Conservation (phyloP, 2,329 filamentous ascomycete species). For the Corinectria fuckeliana region DNA sequence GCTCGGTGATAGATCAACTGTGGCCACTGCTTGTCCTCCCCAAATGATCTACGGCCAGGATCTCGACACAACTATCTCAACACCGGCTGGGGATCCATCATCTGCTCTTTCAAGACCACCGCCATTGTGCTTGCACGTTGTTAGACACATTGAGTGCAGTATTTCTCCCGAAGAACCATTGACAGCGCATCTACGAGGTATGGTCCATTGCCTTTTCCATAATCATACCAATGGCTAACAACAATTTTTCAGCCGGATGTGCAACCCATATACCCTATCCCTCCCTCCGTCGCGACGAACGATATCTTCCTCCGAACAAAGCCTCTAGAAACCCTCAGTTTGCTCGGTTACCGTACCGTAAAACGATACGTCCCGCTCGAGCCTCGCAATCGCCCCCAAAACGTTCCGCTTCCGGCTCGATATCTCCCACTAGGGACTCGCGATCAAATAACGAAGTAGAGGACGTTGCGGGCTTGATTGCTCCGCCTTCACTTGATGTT, state of each 20-base stretch:
- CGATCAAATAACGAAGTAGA: neutral
- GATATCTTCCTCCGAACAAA: neutral
- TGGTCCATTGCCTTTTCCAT: too few species aligned
- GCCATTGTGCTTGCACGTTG: neutral
- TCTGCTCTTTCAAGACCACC: neutral
- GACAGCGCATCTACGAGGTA: neutral
- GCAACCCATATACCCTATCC: neutral
- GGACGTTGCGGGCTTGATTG: conserved; percentile 1
- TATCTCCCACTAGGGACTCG: neutral
- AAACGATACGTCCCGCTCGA: neutral
- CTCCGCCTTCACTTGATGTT: conserved; percentile 13
- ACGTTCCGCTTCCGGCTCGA: conserved; percentile 7
- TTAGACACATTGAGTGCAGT: neutral
- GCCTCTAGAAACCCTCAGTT: neutral
- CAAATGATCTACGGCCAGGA: neutral
- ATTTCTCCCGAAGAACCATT: neutral
- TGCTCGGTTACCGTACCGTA: neutral
- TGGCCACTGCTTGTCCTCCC: neutral
- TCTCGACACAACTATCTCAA: neutral
- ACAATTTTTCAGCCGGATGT: neutral
- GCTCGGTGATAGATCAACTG: too few species aligned
- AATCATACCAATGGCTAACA: too few species aligned
- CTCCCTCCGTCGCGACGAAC: neutral
- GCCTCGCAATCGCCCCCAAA: conserved; percentile 6
- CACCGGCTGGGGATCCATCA: neutral